Evolutionary conservation across 257 asterid species (phyloP).

Genomic region (Solanum lycopersicoides): DNA sequence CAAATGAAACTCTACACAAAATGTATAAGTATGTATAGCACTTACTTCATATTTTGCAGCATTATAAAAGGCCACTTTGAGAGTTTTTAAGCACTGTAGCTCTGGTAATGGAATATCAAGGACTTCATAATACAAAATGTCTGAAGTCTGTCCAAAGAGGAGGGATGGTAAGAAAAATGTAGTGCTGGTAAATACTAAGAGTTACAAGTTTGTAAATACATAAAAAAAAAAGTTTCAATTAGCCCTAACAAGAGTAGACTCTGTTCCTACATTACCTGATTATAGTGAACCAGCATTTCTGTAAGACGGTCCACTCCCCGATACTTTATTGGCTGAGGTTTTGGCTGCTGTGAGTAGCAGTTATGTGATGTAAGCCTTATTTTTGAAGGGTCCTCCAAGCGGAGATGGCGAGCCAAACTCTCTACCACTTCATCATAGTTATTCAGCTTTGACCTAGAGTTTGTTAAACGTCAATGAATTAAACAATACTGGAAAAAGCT

Average conservation of each 20-base stretch:
- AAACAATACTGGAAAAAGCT: background rate
- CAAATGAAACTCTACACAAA: background rate
- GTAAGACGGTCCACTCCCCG: slow-evolving; percentile 42
- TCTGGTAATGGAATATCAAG: slow-evolving; percentile 61
- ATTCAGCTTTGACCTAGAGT: slow-evolving; percentile 37
- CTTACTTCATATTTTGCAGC: slow-evolving; percentile 39
- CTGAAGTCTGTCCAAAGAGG: slow-evolving; percentile 29
- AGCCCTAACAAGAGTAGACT: background rate
- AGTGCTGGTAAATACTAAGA: background rate
- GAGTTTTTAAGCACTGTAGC: slow-evolving; percentile 45
- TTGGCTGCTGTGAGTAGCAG: slow-evolving; percentile 49
- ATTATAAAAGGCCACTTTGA: slow-evolving; percentile 45
- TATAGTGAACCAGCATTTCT: slow-evolving; percentile 47
- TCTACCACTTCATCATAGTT: slow-evolving; percentile 57
- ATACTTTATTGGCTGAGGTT: slow-evolving; percentile 47
- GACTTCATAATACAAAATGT: slow-evolving; percentile 53
- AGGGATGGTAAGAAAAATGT: background rate
- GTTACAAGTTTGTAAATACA: background rate
- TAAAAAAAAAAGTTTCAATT: background rate
- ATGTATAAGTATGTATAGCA: background rate
- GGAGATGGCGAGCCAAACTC: slow-evolving; percentile 40
- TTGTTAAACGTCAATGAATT: background rate
- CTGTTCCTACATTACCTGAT: slow-evolving; percentile 17
- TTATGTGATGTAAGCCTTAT: slow-evolving; percentile 60
- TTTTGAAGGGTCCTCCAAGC: slow-evolving; percentile 47